Conservation (phyloP, 2,329 filamentous ascomycete genomes). For the Fonsecaea erecta region DNA sequence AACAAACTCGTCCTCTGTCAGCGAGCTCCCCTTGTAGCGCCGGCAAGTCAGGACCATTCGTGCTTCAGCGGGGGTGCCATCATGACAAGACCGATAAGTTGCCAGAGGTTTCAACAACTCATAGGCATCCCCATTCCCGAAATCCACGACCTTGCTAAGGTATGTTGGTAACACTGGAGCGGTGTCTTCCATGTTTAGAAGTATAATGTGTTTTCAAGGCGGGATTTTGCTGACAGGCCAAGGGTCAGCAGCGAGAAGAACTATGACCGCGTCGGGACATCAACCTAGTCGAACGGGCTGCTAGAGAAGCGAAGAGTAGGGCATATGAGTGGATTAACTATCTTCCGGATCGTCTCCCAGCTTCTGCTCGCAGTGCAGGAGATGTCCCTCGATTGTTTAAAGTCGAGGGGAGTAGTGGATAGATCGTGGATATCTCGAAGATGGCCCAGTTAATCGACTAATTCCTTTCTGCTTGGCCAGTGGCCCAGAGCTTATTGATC, state of each 20-base stretch:
- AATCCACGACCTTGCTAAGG: constrained; percentile 27
- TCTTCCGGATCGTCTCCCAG: not conserved
- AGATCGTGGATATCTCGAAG: not conserved
- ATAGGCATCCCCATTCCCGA: constrained; percentile 27
- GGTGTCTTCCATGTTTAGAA: constrained; percentile 2
- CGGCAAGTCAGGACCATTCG: constrained; percentile 35
- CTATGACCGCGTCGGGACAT: not conserved
- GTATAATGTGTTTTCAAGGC: not conserved
- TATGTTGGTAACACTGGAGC: constrained; percentile 25
- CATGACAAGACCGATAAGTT: constrained; percentile 34
- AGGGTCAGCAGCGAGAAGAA: not conserved
- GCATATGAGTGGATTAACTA: not conserved
- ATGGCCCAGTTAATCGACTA: not conserved
- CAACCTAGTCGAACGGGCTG: not conserved
- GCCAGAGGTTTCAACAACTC: constrained; percentile 31
- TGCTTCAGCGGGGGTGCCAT: constrained; percentile 33
- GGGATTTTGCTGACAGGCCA: not conserved
- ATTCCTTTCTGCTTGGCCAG: constrained; percentile 1
- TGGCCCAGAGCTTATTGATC: constrained; percentile 11
- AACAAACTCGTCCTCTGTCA: constrained; percentile 23
- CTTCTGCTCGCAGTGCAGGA: not conserved
- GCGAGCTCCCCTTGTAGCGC: not conserved
- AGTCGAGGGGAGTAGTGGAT: not conserved
- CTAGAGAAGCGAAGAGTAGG: not conserved
- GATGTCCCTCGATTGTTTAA: not conserved